phyloP scores from a whole-genome alignment of 2,329 filamentous ascomycete species.

The Colletotrichum phormii region DNA sequence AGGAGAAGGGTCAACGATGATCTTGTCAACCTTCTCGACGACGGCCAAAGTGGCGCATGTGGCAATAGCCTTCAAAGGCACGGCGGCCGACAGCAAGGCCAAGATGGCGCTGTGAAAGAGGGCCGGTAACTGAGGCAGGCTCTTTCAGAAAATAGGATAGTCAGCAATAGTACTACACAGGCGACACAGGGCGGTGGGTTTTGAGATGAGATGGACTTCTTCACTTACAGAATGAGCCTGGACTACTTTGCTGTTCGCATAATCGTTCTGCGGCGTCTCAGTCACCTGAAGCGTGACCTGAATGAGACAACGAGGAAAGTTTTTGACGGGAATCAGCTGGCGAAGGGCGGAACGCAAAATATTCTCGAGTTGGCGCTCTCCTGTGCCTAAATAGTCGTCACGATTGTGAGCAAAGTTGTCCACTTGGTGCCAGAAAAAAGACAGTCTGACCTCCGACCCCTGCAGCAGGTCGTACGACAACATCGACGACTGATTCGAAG shows the following conservation, averaged over 20 bases:
- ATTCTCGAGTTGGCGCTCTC: constrained; percentile 85
- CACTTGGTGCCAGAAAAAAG: constrained; percentile 10
- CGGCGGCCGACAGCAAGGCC: constrained; percentile 82
- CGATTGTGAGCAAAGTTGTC: constrained; percentile 35
- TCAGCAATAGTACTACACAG: constrained; percentile 8
- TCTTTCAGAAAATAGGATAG: constrained; percentile 60
- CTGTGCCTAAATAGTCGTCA: constrained; percentile 64
- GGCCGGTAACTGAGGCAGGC: constrained; percentile 82
- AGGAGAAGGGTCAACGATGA: constrained; percentile 71
- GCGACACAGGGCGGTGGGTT: constrained; percentile 12
- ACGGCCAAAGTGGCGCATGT: constrained; percentile 75
- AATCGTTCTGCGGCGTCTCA: constrained; percentile 75
- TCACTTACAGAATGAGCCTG: constrained; percentile 70
- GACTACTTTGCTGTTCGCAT: constrained; percentile 68
- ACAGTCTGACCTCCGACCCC: constrained; percentile 79
- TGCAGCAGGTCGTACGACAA: constrained; percentile 86
- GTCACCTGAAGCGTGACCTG: constrained; percentile 86
- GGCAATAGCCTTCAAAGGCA: constrained; percentile 81
- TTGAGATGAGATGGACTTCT: not conserved
- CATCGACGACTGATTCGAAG: constrained; percentile 90
- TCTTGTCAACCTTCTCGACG: constrained; percentile 50
- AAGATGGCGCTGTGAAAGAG: constrained; percentile 84
- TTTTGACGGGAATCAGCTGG: constrained; percentile 79
- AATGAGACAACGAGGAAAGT: constrained; percentile 81
- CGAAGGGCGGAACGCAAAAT: constrained; percentile 78